Evolutionary conservation across 106 monocot species (phyloP), one percentile per base, ranked within the genome.

Genomic region (Dendrobium chrysotoxum): DNA sequence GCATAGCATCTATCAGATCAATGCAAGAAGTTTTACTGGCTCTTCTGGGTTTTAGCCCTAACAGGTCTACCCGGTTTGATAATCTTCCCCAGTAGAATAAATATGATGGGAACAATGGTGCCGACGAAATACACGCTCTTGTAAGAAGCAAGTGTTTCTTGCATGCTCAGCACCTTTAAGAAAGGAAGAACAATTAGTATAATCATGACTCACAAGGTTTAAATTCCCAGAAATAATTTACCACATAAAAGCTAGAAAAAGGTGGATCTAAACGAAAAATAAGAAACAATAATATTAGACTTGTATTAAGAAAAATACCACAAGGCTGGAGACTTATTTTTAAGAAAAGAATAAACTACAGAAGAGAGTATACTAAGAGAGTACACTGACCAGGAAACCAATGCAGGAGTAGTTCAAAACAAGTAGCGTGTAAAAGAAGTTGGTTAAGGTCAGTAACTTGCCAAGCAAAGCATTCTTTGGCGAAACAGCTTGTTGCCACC

Each of bases 401-500:
- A 99, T 99, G 93, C 92, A 95, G 38, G 98, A 99, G 73, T 90
- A 93, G 80, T 99, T 99, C 77, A 95, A 82, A 80, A 91, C 93
- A 81, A 99, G 64, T 18, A 99, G 3, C 3, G 98, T 99, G 80
- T 91, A 99, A 38, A 81, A 83, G 47, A 95, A 85, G 88, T 99
- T 99, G 61, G 81, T 73, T 25, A 93, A 50, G 4, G 58, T 88
- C 53, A 99, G 72, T 6, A 93, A 28, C 78, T 81, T 93, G 73
- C 58, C 78, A 21, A 93, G 80, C 40, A 88, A 11, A 55, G 42
- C 35, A 82, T 88, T 86, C 55, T 86, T 93, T 26, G 86, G 58
- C n/a, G 86, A 80, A 74, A 89, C 75, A 71, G 93, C 82, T 77
- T 99, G 98, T 66, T 95, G 95, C 98, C 95, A 99, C 86, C 98